Conservation (phyloP, 805 yeast genomes). For the Sugiyamaella qingdaonensis region DNA sequence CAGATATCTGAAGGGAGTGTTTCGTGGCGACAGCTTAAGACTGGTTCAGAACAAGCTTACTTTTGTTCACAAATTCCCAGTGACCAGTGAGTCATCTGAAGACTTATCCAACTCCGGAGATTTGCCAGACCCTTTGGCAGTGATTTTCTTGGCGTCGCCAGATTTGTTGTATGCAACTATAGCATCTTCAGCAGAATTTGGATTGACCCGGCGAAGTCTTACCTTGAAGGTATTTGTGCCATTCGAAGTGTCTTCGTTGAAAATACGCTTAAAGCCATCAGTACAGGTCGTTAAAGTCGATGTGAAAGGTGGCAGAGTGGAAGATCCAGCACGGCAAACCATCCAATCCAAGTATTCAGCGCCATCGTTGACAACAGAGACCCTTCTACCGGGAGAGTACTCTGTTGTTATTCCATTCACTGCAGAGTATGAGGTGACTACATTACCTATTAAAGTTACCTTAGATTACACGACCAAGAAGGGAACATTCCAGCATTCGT, state of each 20-base stretch:
- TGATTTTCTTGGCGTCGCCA: slow-evolving; percentile 23
- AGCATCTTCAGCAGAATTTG: slow-evolving; percentile 14
- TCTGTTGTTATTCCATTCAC: slow-evolving; percentile 27
- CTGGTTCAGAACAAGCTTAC: slow-evolving; percentile 28
- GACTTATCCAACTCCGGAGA: not conserved
- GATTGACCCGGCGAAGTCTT: slow-evolving; percentile 20
- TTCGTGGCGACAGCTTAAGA: slow-evolving; percentile 30
- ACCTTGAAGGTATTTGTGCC: slow-evolving; percentile 12
- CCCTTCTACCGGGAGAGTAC: slow-evolving; percentile 15
- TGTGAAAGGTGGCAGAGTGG: not conserved
- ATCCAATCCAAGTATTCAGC: not conserved
- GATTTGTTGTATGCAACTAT: slow-evolving; percentile 23
- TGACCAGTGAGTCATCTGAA: not conserved
- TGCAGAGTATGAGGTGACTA: slow-evolving; percentile 25
- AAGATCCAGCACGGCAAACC: not conserved
- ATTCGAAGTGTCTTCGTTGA: not conserved
- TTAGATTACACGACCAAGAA: slow-evolving; percentile 25
- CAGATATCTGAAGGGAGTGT: slow-evolving; percentile 36
- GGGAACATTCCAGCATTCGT: slow-evolving; percentile 19
- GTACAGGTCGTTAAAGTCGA: slow-evolving; percentile 1
- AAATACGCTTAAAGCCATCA: slow-evolving; percentile 4
- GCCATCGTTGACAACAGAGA: slow-evolving; percentile 16
- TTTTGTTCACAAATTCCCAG: slow-evolving; percentile 24
- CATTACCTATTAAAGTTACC: slow-evolving; percentile 24
- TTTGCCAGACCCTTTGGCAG: slow-evolving; percentile 5